phyloP scores from a whole-genome alignment of 2,329 filamentous ascomycete species.

The Monascus ruber region DNA sequence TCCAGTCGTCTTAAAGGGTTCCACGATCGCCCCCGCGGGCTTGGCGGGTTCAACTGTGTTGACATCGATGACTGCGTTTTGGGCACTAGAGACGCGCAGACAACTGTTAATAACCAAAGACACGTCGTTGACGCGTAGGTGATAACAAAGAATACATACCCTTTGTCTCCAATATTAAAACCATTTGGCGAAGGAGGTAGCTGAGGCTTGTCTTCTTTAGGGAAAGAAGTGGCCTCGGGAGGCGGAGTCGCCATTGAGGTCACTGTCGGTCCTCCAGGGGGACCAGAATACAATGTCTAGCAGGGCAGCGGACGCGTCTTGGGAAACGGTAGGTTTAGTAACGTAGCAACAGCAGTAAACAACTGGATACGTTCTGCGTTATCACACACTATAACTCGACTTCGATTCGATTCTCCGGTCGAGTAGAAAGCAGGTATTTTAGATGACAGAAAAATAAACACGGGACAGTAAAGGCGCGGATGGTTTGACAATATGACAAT shows the following conservation, averaged over 20 bases:
- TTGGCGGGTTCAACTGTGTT: slow-evolving; percentile 12
- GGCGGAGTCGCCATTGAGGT: slow-evolving; percentile 32
- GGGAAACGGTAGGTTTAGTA: slow-evolving; percentile 4
- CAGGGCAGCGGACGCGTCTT: slow-evolving; percentile 6
- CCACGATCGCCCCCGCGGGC: slow-evolving; percentile 4
- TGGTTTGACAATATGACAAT: too few species aligned
- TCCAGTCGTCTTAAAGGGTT: slow-evolving; percentile 4
- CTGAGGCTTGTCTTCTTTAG: slow-evolving; percentile 33
- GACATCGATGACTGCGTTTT: slow-evolving; percentile 12
- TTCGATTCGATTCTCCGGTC: slow-evolving; percentile 9
- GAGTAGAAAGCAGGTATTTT: slow-evolving; percentile 12
- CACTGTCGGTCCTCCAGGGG: slow-evolving; percentile 10
- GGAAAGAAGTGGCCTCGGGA: slow-evolving; percentile 25
- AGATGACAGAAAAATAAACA: slow-evolving; percentile 13
- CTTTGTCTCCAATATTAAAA: slow-evolving; percentile 13
- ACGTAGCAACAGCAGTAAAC: slow-evolving; percentile 14
- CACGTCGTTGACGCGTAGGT: too few species aligned
- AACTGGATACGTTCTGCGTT: slow-evolving; percentile 24
- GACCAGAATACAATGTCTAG: slow-evolving; percentile 18
- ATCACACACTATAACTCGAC: slow-evolving; percentile 20
- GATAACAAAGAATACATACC: slow-evolving; percentile 15
- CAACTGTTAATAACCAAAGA: too few species aligned
- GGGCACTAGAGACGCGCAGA: slow-evolving; percentile 8
- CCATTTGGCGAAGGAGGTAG: slow-evolving; percentile 25
- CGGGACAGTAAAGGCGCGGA: slow-evolving; percentile 3